Evolutionary conservation across 495 filamentous ascomycete genomes (phyloP), one percentile per base, ranked within the genome.

Genomic region (Penicillium desertorum): DNA sequence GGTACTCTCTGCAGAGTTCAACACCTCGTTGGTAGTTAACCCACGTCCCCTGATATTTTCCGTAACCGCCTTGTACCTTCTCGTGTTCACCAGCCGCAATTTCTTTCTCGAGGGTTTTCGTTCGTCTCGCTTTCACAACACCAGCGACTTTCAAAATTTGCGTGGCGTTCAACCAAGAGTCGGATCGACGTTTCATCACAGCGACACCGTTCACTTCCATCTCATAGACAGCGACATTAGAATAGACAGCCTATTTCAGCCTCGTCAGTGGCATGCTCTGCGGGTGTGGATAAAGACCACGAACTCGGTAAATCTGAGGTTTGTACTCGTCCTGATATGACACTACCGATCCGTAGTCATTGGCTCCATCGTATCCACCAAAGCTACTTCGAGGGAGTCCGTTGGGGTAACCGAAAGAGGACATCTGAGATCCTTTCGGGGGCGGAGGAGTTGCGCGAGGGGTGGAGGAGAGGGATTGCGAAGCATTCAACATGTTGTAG

Each of bases 1-100:
- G 89, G 68, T 98, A 97, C 68, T 96, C 89, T 43, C 86, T 86
- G 62, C 94, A 97, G 56, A 98, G 91, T 55, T 96, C 91, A 32
- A 95, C 82, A 3, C 93, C 94, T 51, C 93, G 81, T 42, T 89
- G 85, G 66, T 93, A 97, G 61, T 88, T 90, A 51, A 98, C 94
- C 94, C 94, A 98, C 3, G 94, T 98, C 19, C 94, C 94, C 74
- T 98, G 94, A 65, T 98, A 98, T 78, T 96, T 96, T 48, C 94
- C 94, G 66, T 98, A 98, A 8, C 94, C 95, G 11, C 94, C 94
- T 67, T 98, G 94, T 8, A 98, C 93, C 76, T 98, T 98, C 67
- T 98, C 94, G 70, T 98, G 93, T 63, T 94, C 89, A 54, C 94
- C 94, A 0, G 86, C 92, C 47, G 95, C 84, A 54, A 98, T 97